phyloP scores from a whole-genome alignment of 1,284 basidiomycete genomes.

The Erythrobasidium hasegawianum region DNA sequence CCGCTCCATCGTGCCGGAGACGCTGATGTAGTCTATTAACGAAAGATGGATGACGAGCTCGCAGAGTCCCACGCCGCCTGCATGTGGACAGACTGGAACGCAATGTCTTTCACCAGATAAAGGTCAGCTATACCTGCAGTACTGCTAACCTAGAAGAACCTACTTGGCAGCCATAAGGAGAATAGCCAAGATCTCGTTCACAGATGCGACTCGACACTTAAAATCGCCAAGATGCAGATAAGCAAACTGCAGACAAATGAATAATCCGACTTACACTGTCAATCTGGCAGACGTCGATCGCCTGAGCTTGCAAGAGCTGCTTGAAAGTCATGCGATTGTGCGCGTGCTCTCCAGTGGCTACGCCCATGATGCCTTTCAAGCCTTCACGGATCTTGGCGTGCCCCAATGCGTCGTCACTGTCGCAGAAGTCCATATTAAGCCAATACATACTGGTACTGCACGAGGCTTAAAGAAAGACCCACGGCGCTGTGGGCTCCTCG shows the following conservation, averaged over 20 bases:
- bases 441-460: neutral
- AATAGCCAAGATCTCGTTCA: slow-evolving; percentile 89
- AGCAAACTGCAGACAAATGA: neutral
- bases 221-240: neutral
- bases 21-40: slow-evolving; percentile 83
- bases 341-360: slow-evolving; percentile 92
- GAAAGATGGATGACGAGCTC: slow-evolving; percentile 68
- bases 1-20: slow-evolving; percentile 85
- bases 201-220: slow-evolving; percentile 83
- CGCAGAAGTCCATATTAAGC: neutral
- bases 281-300: slow-evolving; percentile 93
- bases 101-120: slow-evolving; percentile 60
- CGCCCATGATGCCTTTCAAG: slow-evolving; percentile 80
- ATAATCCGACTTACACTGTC: slow-evolving; percentile 55
- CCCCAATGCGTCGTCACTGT: slow-evolving; percentile 69
- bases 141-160: slow-evolving; percentile 35
- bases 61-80: slow-evolving; percentile 90
- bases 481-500: slow-evolving; percentile 86
- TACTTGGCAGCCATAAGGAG: slow-evolving; percentile 91
- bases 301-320: slow-evolving; percentile 85
- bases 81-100: slow-evolving; percentile 86
- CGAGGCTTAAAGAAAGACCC: neutral
- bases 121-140: neutral
- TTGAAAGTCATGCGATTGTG: slow-evolving; percentile 95
- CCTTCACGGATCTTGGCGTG: slow-evolving; percentile 76